Evolutionary conservation across 2,329 filamentous ascomycete species (phyloP).

Genomic region (Alternaria arborescens): DNA sequence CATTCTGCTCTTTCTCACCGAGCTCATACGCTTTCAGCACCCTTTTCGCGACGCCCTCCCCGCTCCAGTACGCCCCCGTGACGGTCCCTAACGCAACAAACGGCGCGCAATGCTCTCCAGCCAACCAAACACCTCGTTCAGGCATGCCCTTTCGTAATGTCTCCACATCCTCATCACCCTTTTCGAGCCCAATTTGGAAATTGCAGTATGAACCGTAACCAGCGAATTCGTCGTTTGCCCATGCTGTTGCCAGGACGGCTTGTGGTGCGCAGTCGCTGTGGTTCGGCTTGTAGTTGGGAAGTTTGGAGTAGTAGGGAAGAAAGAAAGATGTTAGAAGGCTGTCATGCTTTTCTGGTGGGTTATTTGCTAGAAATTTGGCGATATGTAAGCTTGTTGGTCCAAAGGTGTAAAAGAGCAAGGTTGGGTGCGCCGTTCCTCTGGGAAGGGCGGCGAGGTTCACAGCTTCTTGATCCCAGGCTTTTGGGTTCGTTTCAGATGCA

Average conservation of each 20-base stretch:
- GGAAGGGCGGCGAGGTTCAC: constrained; percentile 78
- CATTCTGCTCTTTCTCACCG: background rate
- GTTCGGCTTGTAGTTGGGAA: constrained; percentile 70
- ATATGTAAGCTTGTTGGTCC: constrained; percentile 58
- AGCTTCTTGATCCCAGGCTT: constrained; percentile 77
- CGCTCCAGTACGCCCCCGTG: constrained; percentile 18
- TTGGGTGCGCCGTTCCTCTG: constrained; percentile 70
- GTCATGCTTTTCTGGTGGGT: constrained; percentile 55
- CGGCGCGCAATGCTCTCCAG: constrained; percentile 88
- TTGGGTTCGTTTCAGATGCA: constrained; percentile 66
- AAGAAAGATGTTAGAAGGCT: constrained; percentile 72
- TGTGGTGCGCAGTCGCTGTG: constrained; percentile 68
- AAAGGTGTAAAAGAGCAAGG: constrained; percentile 83
- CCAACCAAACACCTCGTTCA: constrained; percentile 79
- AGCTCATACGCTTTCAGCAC: constrained; percentile 6
- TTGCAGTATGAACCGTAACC: constrained; percentile 86
- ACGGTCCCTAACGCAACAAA: constrained; percentile 89
- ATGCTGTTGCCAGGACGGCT: constrained; percentile 74
- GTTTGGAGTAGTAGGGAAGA: constrained; percentile 76
- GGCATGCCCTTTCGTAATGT: constrained; percentile 64
- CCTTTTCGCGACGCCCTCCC: constrained; percentile 10
- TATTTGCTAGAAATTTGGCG: constrained; percentile 36
- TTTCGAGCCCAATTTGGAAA: constrained; percentile 77
- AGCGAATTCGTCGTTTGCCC: constrained; percentile 80
- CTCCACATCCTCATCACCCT: constrained; percentile 77